phyloP scores from a whole-genome alignment of 371 early-diverging fungal genomes.

The Phascolomyces articulosus region DNA sequence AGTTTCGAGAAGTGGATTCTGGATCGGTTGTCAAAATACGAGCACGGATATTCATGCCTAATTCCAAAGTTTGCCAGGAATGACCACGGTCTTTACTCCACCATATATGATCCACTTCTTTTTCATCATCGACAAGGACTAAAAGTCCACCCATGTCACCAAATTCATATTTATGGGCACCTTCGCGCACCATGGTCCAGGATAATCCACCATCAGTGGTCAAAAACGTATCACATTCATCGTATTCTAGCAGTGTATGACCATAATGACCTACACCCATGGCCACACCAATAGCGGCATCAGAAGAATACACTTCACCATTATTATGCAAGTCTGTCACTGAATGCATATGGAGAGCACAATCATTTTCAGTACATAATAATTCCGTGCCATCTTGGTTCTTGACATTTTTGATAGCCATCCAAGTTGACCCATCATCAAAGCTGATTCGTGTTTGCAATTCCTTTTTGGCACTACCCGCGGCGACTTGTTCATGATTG shows the following conservation, averaged over 20 bases:
- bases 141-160: conserved; percentile 86
- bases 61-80: conserved; percentile 59
- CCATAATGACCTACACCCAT: conserved; percentile 95
- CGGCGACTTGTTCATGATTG: conserved; percentile 66
- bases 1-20: conserved; percentile 63
- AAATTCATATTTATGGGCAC: conserved; percentile 89
- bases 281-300: conserved; percentile 82
- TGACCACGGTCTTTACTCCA: conserved; percentile 85
- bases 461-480: conserved; percentile 52
- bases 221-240: conserved; percentile 82
- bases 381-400: conserved; percentile 37
- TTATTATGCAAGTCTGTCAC: conserved; percentile 67
- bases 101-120: conserved; percentile 66
- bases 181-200: conserved; percentile 80
- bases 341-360: conserved; percentile 87
- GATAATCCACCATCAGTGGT: conserved; percentile 85
- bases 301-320: conserved; percentile 76
- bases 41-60: conserved; percentile 57
- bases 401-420: conserved; percentile 49
- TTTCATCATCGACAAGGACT: conserved; percentile 75
- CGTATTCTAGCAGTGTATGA: conserved; percentile 63
- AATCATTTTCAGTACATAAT: conserved; percentile 48
- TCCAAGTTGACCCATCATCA: conserved; percentile 87
- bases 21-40: conserved; percentile 67
- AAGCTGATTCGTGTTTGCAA: conserved; percentile 86